Evolutionary conservation across 2,329 filamentous ascomycete genomes (phyloP).

Genomic region (Penicillium olsonii): DNA sequence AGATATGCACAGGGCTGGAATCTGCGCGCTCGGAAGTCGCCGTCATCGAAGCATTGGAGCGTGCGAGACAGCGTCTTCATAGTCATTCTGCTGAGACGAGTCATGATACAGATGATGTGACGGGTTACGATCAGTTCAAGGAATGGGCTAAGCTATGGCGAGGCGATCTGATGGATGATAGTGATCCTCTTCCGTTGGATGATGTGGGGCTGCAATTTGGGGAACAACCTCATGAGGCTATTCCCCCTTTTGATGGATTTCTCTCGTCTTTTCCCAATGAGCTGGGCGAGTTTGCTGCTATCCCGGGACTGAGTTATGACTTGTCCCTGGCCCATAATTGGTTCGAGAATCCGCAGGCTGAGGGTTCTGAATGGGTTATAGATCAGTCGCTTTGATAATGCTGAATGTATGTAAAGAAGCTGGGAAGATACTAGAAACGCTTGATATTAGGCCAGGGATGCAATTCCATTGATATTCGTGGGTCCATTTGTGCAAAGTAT

Average conservation of each 20-base stretch:
- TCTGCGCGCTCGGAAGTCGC: constrained; percentile 50
- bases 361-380: neutral
- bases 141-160: constrained; percentile 48
- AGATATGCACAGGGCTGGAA: constrained; percentile 50
- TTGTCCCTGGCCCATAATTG: neutral
- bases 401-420: neutral
- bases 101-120: constrained; percentile 30
- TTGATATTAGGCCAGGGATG: too few relatives aligned
- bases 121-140: constrained; percentile 48
- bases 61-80: constrained; percentile 41
- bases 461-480: neutral
- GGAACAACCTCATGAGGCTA: neutral
- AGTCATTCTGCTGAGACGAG: constrained; percentile 23
- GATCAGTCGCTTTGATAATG: neutral
- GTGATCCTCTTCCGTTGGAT: constrained; percentile 5
- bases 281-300: constrained; percentile 14
- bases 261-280: constrained; percentile 20
- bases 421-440: neutral
- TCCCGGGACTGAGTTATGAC: constrained; percentile 3
- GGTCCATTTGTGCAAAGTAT: neutral
- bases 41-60: constrained; percentile 51
- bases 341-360: neutral
- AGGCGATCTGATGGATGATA: constrained; percentile 8
- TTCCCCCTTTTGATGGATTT: constrained; percentile 19
- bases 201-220: neutral